These are phyloP conservation scores for Fusarium sp. DNA, from an alignment of 2,329 filamentous ascomycete species.

Conservation along the genomic window DNA sequence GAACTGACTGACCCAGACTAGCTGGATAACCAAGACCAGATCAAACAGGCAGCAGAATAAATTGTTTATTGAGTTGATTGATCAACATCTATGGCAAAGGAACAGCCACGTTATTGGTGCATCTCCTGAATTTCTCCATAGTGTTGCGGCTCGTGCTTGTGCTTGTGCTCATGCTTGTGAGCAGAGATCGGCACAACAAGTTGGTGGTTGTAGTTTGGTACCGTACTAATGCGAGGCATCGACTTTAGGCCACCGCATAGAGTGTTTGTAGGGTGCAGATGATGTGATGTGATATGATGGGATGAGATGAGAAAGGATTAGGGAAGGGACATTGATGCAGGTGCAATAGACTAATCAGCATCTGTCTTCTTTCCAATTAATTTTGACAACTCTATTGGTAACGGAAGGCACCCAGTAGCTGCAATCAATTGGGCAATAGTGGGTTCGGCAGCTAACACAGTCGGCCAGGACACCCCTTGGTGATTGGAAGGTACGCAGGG, in stretches of 20 bases:
- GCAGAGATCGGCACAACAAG: constrained; percentile 19
- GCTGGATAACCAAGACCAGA: constrained; percentile 1
- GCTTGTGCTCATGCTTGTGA: constrained; percentile 26
- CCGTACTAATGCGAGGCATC: constrained; percentile 35
- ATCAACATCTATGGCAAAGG: constrained; percentile 14
- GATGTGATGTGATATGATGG: neutral
- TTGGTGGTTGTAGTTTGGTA: neutral
- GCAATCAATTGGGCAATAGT: neutral
- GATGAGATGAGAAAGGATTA: neutral
- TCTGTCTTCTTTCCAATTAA: neutral
- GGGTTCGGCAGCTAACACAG: neutral
- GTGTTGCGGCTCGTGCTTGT: constrained; percentile 32
- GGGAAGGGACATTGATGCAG: neutral
- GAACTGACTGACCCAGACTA: constrained; percentile 3
- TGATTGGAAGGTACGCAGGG: neutral
- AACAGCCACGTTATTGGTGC: constrained; percentile 17
- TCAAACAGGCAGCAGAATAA: constrained; percentile 35
- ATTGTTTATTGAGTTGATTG: constrained; percentile 7
- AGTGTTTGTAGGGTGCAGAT: constrained; percentile 12
- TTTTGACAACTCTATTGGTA: neutral
- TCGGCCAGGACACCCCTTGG: neutral
- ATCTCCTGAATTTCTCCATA: constrained; percentile 10
- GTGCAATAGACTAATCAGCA: neutral
- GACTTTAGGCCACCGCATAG: constrained; percentile 23
- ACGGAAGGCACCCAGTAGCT: neutral